Evolutionary conservation across 441 rosid genomes (phyloP), one percentile per base, ranked within the genome.

Genomic region (Melastoma candidum): DNA sequence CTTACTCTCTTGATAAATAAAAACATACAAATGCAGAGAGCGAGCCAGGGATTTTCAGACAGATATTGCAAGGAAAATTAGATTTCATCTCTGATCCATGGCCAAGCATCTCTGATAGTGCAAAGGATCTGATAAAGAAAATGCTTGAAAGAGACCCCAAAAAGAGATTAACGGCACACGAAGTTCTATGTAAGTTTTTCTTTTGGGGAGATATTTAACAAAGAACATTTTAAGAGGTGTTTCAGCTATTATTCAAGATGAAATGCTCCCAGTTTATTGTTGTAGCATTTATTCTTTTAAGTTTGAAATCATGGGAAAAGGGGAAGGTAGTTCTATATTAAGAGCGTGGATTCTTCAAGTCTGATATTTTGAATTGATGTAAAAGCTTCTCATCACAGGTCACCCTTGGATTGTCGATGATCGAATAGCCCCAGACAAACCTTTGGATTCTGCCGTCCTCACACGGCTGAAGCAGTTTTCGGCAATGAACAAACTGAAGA

Each of bases 401-500:
- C 63, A 59, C 4, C 63, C 63, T 2, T 59, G 63, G 63, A 59
- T 59, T 45, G 45, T 59, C 45, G 63, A 59, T 50, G 63, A 59
- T 29, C 50, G 63, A 59, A 56, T 51, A n/a, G 63, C 63, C 14
- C 63, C 63, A 0, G 63, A 51, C 24, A 59, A 52, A 45, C 63
- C 63, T 51, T 49, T 59, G 0, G 63, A 59, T 59, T 59, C 63
- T n/a, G 63, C 63, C 0, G 63, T 59, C 39, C 27, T 59, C 49
- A 49, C 63, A 44, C 63, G 63, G 14, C 43, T 59, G 56, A 59
- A 59, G 56, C 63, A 59, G 44, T 59, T 59, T 44, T 51, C 63
- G 10, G 63, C 63, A 55, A 59, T 59, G 63, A 59, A 59, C 54
- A 59, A 59, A 46, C 63, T 59, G 26, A 59, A 59, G 54, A 59